These are phyloP conservation scores for Colletotrichum sp. DNA, from an alignment of 2,329 filamentous ascomycete species.

Conservation along the genomic window DNA sequence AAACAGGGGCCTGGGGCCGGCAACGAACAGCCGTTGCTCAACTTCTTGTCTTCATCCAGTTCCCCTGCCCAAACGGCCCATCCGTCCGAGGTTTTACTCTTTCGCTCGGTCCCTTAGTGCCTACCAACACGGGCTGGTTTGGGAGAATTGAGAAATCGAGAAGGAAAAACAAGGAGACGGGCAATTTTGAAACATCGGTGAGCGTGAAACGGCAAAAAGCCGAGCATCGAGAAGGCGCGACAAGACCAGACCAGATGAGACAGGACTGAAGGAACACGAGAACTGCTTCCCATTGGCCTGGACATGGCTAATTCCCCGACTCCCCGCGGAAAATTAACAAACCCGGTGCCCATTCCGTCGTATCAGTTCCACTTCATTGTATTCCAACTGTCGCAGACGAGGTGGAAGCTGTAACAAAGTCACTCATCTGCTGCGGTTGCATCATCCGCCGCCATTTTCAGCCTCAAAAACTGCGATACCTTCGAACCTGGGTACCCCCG, in stretches of 20 bases:
- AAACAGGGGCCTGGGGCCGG: background rate
- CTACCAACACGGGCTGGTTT: background rate
- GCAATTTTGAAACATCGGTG: background rate
- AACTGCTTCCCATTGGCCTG: background rate
- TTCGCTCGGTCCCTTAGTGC: background rate
- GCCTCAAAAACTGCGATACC: background rate
- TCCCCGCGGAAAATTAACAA: background rate
- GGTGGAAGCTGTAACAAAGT: background rate
- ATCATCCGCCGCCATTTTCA: background rate
- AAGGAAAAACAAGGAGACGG: background rate
- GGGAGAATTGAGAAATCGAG: background rate
- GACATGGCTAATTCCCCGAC: background rate
- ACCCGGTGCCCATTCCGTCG: background rate
- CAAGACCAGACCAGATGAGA: background rate
- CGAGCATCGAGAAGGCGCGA: background rate
- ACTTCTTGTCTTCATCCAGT: background rate
- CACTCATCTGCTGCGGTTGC: background rate
- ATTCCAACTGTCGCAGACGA: background rate
- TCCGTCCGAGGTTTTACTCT: background rate
- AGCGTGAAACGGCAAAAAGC: slow-evolving; percentile 8
- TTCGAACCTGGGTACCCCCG: background rate
- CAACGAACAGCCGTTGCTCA: background rate
- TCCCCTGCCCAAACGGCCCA: background rate
- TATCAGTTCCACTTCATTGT: background rate
- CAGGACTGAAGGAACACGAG: background rate